Conservation (phyloP, 2,329 filamentous ascomycete species). For the Colletotrichum somersetense region DNA sequence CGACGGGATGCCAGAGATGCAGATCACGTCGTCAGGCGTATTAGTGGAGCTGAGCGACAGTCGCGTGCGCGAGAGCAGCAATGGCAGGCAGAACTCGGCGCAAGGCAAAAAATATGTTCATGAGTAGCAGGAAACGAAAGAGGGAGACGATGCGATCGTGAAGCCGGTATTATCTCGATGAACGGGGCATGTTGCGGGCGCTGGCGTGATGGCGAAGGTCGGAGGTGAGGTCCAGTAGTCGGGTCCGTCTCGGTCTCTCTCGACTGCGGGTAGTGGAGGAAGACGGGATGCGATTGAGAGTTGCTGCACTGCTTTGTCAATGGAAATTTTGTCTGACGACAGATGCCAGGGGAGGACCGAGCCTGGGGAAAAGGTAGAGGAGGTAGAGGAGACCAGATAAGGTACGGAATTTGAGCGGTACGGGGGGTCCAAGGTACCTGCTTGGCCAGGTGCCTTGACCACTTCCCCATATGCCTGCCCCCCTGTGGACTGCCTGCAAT, state of each 20-base stretch:
- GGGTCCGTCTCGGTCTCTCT: constrained; percentile 40
- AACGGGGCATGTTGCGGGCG: constrained; percentile 56
- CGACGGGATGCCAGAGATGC: constrained; percentile 32
- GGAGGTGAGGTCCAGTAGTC: constrained; percentile 43
- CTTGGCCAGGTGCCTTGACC: constrained; percentile 12
- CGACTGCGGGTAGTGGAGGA: constrained; percentile 33
- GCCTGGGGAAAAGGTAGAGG: constrained; percentile 45
- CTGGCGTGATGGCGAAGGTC: constrained; percentile 55
- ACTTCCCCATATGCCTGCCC: constrained; percentile 4
- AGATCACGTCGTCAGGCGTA: constrained; percentile 40
- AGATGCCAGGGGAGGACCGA: constrained; percentile 40
- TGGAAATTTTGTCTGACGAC: constrained; percentile 50
- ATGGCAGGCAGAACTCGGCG: constrained; percentile 54
- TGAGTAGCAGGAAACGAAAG: constrained; percentile 58
- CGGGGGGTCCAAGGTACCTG: constrained; percentile 6
- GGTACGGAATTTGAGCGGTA: not conserved
- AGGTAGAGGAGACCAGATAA: constrained; percentile 46
- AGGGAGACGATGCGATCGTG: constrained; percentile 57
- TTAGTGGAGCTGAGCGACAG: constrained; percentile 45
- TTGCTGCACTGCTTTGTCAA: constrained; percentile 44
- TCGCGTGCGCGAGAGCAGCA: constrained; percentile 61
- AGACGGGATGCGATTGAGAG: constrained; percentile 38
- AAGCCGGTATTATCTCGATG: constrained; percentile 58
- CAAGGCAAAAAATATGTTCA: constrained; percentile 57
- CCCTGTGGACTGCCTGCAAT: constrained; percentile 30